Base-by-base conservation (phyloP, 2,329 filamentous ascomycete genomes). In the Cladophialophora immunda region DNA sequence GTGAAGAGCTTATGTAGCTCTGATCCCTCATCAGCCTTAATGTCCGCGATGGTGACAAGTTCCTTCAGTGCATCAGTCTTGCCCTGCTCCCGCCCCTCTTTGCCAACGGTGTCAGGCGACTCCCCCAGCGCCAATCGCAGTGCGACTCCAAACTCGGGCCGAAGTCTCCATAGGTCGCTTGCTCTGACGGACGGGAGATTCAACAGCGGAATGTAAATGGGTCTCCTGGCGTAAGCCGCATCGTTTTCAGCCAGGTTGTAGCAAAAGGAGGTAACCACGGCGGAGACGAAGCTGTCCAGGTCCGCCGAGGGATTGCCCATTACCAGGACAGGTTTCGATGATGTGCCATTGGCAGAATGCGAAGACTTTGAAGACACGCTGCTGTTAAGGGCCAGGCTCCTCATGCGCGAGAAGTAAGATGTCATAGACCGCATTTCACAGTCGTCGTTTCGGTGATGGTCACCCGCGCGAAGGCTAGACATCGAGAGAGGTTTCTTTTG, bases 261-360 rank as follows among this genome's bases (percentile, higher is more conserved):
- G 56, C 89, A 81, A 75, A 89, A 90, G 38, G 87, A 84, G 73
- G 86, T 89, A n/a, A 88, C 75, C 38, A 90, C 79, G 7, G 87
- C 85, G 64, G 84, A 85, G 64, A 87, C 84, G 73, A 89, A 85
- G 30, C 87, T 89, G 78, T 90, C 87, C 63, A 90, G 82, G 74
- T 90, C 87, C 73, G 78, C 78, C n/a, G 80, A 80, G 15, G 78
- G 76, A 61, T 83, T 82, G 25, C 79, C 81, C 41, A 81, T 72
- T 22, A 82, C 80, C 64, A 81, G 79, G 8, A 41, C 52, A 7
- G 50, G 41, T 9, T 41, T 55, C 30, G 25, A 19, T 15, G 27
- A 30, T 32, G 25, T 15, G 27, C 53, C 53, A 32, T 55, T 55
- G 53, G 34, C 7, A n/a, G 29, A 13, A 4, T 22, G 6, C 25